These are phyloP conservation scores for Boletus edulis DNA, from an alignment of 768 basidiomycete species.

Conservation along the genomic window DNA sequence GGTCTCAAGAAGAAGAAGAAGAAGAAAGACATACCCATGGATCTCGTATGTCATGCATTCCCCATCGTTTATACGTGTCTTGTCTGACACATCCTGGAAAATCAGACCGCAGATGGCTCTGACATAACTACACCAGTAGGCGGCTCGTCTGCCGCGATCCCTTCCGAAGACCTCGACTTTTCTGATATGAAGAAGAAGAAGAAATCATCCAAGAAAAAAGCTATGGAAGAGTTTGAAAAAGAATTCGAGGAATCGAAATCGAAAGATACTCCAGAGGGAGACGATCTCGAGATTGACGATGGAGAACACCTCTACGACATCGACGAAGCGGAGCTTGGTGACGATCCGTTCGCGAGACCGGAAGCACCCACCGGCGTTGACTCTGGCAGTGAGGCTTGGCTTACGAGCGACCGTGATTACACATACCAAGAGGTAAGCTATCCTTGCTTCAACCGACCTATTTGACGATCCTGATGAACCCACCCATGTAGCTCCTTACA, in stretches of 20 bases:
- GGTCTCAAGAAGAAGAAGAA: conserved; percentile 93
- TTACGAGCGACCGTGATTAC: conserved; percentile 91
- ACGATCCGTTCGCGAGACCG: conserved; percentile 73
- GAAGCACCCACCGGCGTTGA: conserved; percentile 63
- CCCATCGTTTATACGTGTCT: not conserved
- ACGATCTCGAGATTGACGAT: conserved; percentile 54
- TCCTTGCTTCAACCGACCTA: not conserved
- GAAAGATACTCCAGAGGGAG: conserved; percentile 62
- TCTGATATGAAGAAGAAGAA: conserved; percentile 98
- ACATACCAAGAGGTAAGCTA: conserved; percentile 85
- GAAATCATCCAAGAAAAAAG: conserved; percentile 86
- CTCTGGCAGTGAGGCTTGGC: conserved; percentile 83
- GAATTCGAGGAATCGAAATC: conserved; percentile 74
- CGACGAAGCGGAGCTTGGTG: conserved; percentile 84
- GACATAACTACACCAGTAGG: conserved; percentile 59
- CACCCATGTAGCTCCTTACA: conserved; percentile 66
- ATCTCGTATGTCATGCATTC: conserved; percentile 51
- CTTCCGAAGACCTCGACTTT: conserved; percentile 84
- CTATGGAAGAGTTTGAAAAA: conserved; percentile 93
- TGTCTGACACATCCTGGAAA: not conserved
- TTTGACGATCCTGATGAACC: not conserved
- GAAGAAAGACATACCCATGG: conserved; percentile 86
- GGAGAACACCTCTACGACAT: conserved; percentile 64
- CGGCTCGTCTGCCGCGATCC: conserved; percentile 37
- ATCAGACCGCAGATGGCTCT: conserved; percentile 60